These are phyloP conservation scores for Saussurea involucrata DNA, from an alignment of 129 eudicot genomes.

Conservation along the genomic window DNA sequence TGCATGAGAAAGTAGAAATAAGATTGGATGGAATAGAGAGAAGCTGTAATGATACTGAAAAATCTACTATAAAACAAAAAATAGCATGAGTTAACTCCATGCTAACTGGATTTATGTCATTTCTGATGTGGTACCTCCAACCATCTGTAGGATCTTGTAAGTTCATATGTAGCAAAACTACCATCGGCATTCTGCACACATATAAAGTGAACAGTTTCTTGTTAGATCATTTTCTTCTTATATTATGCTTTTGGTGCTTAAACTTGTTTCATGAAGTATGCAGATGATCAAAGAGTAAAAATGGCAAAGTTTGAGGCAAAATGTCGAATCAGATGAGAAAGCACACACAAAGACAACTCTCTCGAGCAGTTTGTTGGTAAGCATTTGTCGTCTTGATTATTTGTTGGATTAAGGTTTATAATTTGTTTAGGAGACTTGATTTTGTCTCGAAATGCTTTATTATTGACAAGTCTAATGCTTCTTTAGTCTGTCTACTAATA, in stretches of 20 bases:
- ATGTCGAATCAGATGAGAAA: background rate
- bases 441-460: background rate
- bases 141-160: constrained; percentile 89
- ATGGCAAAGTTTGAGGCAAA: background rate
- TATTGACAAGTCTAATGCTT: background rate
- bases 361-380: background rate
- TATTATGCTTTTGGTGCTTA: background rate
- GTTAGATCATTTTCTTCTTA: background rate
- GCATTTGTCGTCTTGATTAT: background rate
- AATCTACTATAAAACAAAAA: background rate
- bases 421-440: background rate
- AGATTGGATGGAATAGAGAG: background rate
- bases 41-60: background rate
- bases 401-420: background rate
- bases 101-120: background rate
- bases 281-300: background rate
- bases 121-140: constrained; percentile 58
- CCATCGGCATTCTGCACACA: constrained; percentile 70
- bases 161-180: constrained; percentile 95
- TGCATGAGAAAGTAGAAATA: background rate
- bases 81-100: background rate
- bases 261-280: background rate
- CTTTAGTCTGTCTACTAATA: background rate
- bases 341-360: background rate
- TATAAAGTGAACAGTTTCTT: background rate